Percentiles rank a stretch among this genome's conserved stretches.
phyloP scores from a whole-genome alignment of 2,329 filamentous ascomycete species.

The Claviceps lovelessii region DNA sequence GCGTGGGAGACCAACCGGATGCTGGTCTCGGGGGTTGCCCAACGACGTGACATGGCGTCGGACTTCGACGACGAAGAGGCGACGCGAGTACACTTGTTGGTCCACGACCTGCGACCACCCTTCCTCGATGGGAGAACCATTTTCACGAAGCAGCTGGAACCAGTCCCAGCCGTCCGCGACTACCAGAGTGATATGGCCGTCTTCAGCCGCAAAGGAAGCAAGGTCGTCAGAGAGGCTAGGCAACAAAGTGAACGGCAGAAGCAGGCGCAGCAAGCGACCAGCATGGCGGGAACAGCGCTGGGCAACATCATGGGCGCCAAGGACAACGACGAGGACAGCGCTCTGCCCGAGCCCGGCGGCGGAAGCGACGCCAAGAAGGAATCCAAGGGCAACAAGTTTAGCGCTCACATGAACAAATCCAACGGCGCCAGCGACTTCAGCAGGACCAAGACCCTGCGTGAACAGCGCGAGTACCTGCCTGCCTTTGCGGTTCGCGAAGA shows the following conservation, averaged over 20 bases:
- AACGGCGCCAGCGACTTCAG: constrained; percentile 85
- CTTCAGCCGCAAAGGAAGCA: constrained; percentile 88
- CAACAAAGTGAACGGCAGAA: constrained; percentile 88
- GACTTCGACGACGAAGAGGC: constrained; percentile 89
- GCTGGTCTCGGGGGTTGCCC: constrained; percentile 90
- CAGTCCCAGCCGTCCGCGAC: constrained; percentile 82
- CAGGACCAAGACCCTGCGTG: constrained; percentile 73
- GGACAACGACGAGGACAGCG: constrained; percentile 84
- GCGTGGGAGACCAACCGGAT: constrained; percentile 98
- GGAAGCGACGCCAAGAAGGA: constrained; percentile 40
- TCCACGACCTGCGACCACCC: constrained; percentile 86
- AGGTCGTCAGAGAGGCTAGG: constrained; percentile 77
- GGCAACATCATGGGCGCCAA: constrained; percentile 94
- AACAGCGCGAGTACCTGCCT: constrained; percentile 85
- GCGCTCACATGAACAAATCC: constrained; percentile 74
- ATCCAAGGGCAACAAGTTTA: constrained; percentile 56
- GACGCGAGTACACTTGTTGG: constrained; percentile 75
- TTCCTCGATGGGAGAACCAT: constrained; percentile 91
- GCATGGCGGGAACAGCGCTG: constrained; percentile 75
- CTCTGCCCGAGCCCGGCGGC: constrained; percentile 59
- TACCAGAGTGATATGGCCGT: constrained; percentile 98
- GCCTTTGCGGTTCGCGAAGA: constrained; percentile 96
- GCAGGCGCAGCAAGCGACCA: constrained; percentile 90
- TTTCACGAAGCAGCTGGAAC: constrained; percentile 94
- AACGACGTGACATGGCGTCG: constrained; percentile 64